A percentile compares a stretch with the other conserved stretches of the same genome.
Conservation (phyloP, 202 grass and related monocot species). For the Tripidium arundinaceum region DNA sequence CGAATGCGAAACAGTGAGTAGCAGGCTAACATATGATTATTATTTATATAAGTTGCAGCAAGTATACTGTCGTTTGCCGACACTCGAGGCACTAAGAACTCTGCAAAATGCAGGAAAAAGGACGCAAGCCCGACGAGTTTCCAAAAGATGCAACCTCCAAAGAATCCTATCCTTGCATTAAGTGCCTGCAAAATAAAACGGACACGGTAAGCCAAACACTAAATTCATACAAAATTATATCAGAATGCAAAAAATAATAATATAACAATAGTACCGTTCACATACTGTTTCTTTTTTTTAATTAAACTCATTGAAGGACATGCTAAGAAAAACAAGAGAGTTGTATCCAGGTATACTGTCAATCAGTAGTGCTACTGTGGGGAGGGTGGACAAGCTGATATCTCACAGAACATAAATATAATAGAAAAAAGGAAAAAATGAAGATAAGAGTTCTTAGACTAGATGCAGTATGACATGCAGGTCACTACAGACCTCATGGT, state of each 20-base stretch:
- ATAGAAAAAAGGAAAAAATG: not conserved
- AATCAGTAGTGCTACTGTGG: not conserved
- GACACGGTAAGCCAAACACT: not conserved
- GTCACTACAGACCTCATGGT: not conserved
- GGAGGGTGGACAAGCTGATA: not conserved
- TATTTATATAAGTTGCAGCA: conserved; percentile 5
- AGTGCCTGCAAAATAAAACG: conserved; percentile 49
- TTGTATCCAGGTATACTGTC: not conserved
- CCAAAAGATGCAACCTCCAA: conserved; percentile 23
- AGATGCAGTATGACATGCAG: not conserved
- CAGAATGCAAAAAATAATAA: not conserved
- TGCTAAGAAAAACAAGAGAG: not conserved
- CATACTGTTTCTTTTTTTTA: not conserved
- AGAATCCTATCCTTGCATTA: conserved; percentile 28
- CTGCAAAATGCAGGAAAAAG: not conserved
- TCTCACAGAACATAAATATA: not conserved
- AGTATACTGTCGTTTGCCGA: not conserved
- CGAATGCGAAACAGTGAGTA: not conserved
- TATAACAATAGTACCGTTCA: not conserved
- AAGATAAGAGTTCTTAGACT: not conserved
- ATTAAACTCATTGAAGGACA: not conserved
- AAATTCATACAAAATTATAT: not conserved
- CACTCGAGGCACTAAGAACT: not conserved
- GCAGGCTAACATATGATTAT: conserved; percentile 5
- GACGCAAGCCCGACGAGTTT: conserved; percentile 5